phyloP scores from a whole-genome alignment of 805 yeast species.

The Hanseniaspora hatyaiensis region DNA sequence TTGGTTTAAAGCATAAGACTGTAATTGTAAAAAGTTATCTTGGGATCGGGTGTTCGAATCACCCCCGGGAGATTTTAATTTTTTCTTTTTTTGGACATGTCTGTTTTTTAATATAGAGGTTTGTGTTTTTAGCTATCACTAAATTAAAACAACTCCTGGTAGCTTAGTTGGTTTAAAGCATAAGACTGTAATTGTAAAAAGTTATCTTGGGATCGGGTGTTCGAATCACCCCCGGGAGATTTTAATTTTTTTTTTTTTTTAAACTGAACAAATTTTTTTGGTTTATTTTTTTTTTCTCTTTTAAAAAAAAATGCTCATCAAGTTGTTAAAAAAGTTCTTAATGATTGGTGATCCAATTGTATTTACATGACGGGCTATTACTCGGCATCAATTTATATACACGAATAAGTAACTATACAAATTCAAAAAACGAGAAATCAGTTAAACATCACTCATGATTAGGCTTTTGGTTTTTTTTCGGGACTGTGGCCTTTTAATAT shows the following conservation, averaged over 20 bases:
- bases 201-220: slow-evolving; percentile 17
- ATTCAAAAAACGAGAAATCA: background rate
- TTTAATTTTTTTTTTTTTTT: slow-evolving; percentile 7
- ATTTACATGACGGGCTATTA: background rate
- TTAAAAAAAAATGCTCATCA: no score
- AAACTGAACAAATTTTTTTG: background rate
- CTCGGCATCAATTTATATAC: background rate
- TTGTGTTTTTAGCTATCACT: background rate
- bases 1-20: slow-evolving; percentile 10
- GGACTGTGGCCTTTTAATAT: slow-evolving; percentile 11
- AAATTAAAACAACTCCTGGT: slow-evolving; percentile 14
- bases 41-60: slow-evolving; percentile 21
- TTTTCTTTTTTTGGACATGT: background rate
- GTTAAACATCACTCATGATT: background rate
- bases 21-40: slow-evolving; percentile 14
- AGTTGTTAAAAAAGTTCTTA: no score
- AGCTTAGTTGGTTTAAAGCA: slow-evolving; percentile 17
- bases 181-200: slow-evolving; percentile 15
- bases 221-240: slow-evolving; percentile 18
- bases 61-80: slow-evolving; percentile 19
- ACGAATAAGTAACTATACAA: no score
- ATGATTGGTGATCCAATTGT: no score
- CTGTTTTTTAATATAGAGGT: no score
- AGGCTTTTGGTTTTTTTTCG: background rate
- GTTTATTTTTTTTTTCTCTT: background rate